Evolutionary conservation across 164 flowering plant genomes (phyloP), one percentile per base, ranked within the genome.

Genomic region (Pachysandra terminalis): DNA sequence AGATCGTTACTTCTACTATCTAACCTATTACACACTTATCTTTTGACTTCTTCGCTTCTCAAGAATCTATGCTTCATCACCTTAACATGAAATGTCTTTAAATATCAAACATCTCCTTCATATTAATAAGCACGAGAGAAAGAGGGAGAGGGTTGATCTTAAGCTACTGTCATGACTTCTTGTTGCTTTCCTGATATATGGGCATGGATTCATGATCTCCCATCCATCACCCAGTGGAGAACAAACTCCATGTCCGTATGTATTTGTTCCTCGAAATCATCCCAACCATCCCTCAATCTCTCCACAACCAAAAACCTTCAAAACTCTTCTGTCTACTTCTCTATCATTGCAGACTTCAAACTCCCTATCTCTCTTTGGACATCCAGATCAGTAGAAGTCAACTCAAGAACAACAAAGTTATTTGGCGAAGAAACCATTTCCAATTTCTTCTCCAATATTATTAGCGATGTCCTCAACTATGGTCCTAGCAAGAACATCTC

Each of bases 141-240:
- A 59, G 57, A 53, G 65, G 32, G 64, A 68, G 51, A 61, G 59
- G 8, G 6, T 62, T 57, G 5, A 9, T 51, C 26, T 52, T 69
- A 19, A 56, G 51, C 15, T 45, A 32, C 40, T 53, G n/a, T 63
- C 71, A 82, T 84, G 89, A 83, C 84, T 69, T 66, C 78, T 64
- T 68, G 76, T 73, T 59, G 67, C 65, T 76, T 75, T 64, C 84
- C 91, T 68, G 90, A 91, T 68, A 60, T 86, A 37, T 84, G 82
- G 81, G 37, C 80, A 13, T 94, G 97, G 97, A 80, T 94, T 61
- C 82, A 79, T 48, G 84, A 68, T 80, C 90, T 90, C 53, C 93
- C 95, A 60, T 88, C 93, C 59, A 61, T 78, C 55, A 22, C 79
- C 28, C 79, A 86, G 68, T 90, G 96, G 96, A 70, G 62, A 71